Evolutionary conservation across 1,284 basidiomycete species (phyloP), one percentile per base, ranked within the genome.

Genomic region (Anthracocystis panici-leucophaei): DNA sequence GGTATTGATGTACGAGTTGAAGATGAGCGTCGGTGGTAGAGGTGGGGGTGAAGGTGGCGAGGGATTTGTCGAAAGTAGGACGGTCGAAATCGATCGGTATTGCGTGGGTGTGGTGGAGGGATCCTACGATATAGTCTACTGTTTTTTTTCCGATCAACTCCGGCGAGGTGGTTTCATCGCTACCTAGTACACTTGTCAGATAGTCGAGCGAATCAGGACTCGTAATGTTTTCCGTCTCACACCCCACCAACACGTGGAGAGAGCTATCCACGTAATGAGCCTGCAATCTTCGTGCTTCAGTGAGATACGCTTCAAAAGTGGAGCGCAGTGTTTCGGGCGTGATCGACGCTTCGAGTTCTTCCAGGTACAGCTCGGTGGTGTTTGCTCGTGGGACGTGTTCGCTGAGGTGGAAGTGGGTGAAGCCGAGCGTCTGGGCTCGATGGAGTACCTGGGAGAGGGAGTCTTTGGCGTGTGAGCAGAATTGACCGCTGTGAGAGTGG

Each of bases 401-500:
- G n/a, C 91, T 93, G 63, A 99, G 88, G 5, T 95, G 94, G 82
- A 92, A 98, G 0, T 92, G 88, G 63, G 89, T 87, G 85, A 98
- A 99, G 0, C 91, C 90, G 83, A 92, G 89, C 3, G 87, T 82
- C 60, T 94, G 91, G 11, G 97, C 95, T 75, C 91, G 91, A 6
- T 87, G 83, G 0, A 97, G 91, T 16, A 95, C 91, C 2, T 92
- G 89, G 72, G 94, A 91, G 23, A 99, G 88, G 0, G 88, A 88
- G 6, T 92, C 91, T 3, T 86, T 84, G 9, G 94, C 96, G 85
- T 99, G 97, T 73, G 90, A 91, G 88, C 96, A 98, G 87, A 97
- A 99, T 83, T 97, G 91, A 33, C 96, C 96, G 8, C 95, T 97
- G 84, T 98, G 95, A 11, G 94, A 96, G 86, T 97, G 96, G 84